Conservation (phyloP, 2,329 filamentous ascomycete genomes). For the Elsinoe batatas region DNA sequence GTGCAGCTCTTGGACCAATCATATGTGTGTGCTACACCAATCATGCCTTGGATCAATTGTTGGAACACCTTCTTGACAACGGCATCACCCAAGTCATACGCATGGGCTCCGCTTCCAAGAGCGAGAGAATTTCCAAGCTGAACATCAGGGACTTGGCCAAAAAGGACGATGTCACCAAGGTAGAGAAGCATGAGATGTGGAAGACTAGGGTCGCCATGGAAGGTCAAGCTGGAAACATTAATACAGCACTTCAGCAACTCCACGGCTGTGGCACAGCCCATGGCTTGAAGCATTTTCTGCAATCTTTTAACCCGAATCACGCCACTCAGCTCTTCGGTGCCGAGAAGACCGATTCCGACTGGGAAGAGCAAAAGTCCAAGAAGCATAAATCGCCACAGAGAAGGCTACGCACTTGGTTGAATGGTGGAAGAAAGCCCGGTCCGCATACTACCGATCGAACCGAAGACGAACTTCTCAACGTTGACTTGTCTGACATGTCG, state of each 20-base stretch:
- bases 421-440: background rate
- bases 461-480: background rate
- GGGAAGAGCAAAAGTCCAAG: background rate
- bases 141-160: conserved; percentile 39
- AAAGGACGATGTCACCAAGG: conserved; percentile 29
- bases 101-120: conserved; percentile 51
- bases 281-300: conserved; percentile 15
- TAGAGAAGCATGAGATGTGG: conserved; percentile 29
- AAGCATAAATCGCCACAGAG: background rate
- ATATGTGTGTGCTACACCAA: conserved; percentile 42
- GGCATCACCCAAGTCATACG: conserved; percentile 46
- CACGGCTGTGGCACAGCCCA: background rate
- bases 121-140: conserved; percentile 39
- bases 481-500: background rate
- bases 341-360: conserved; percentile 18
- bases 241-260: conserved; percentile 11
- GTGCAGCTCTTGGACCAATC: conserved; percentile 35
- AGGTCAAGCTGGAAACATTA: conserved; percentile 17
- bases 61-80: conserved; percentile 48
- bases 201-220: conserved; percentile 18
- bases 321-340: conserved; percentile 19
- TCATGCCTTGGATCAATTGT: conserved; percentile 46
- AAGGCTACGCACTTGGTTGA: background rate
- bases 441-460: background rate
- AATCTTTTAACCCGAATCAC: conserved; percentile 16